Percentiles rank a stretch among this genome's conserved stretches.
These are phyloP conservation scores for Theobroma cacao DNA, from an alignment of 345 rosid species.

Conservation along the genomic window DNA sequence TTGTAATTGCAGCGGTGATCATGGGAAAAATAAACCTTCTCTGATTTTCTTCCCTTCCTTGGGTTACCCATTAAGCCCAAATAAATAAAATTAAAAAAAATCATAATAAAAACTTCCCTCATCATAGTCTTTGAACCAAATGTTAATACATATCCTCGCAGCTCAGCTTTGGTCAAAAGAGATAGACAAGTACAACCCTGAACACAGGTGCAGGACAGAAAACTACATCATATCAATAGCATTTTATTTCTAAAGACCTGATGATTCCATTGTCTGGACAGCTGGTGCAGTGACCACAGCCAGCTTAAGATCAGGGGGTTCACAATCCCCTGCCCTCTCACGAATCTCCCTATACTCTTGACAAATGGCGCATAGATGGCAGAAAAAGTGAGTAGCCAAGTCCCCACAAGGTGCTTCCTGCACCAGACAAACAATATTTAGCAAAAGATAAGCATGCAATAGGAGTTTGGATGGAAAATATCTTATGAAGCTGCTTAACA, in stretches of 20 bases:
- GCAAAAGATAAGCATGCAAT: neutral
- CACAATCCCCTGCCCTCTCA: slow-evolving; percentile 42
- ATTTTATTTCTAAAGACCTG: slow-evolving; percentile 18
- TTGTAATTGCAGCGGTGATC: too few species aligned
- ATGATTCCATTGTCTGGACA: slow-evolving; percentile 58
- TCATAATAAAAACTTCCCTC: neutral
- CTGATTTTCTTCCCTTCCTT: too few species aligned
- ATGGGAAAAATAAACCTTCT: too few species aligned
- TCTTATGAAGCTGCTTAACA: neutral
- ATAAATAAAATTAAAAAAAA: too few species aligned
- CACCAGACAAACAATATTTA: slow-evolving; percentile 5
- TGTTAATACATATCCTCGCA: neutral
- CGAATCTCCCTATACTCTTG: slow-evolving; percentile 88
- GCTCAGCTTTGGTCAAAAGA: neutral
- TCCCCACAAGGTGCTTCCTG: slow-evolving; percentile 96
- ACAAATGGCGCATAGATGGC: slow-evolving; percentile 90
- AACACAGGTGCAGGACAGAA: neutral
- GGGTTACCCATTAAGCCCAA: too few species aligned
- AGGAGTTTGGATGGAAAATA: neutral
- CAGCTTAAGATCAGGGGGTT: slow-evolving; percentile 37
- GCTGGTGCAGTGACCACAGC: slow-evolving; percentile 56
- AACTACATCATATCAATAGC: neutral
- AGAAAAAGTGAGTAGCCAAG: slow-evolving; percentile 72
- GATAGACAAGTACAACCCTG: neutral
- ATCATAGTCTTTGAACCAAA: neutral